Percentiles rank a stretch among this genome's conserved stretches.
phyloP scores from a whole-genome alignment of 305 asterid species.

The Fraxinus dipetala region DNA sequence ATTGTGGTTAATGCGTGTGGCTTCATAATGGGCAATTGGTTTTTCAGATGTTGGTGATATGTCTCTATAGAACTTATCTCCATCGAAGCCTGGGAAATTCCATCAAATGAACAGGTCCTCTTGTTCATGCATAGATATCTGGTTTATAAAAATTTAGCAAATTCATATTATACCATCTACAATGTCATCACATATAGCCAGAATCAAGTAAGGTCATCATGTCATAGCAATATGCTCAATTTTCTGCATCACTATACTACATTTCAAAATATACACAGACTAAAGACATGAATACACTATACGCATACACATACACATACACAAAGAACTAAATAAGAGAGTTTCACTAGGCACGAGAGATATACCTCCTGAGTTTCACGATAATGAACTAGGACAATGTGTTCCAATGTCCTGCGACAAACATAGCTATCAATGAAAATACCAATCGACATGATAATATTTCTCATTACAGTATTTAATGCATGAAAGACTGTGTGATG shows the following conservation, averaged over 20 bases:
- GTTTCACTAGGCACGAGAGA: slow-evolving; percentile 24
- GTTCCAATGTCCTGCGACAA: slow-evolving; percentile 78
- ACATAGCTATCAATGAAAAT: slow-evolving; percentile 14
- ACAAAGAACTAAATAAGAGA: neutral
- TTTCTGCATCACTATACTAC: neutral
- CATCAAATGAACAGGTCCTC: neutral
- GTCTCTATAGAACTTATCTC: neutral
- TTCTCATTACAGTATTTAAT: slow-evolving; percentile 13
- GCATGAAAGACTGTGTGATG: slow-evolving; percentile 15
- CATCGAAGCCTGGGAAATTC: neutral
- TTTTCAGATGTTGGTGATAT: neutral
- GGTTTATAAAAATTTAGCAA: neutral
- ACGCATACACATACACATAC: neutral
- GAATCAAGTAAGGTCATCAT: neutral
- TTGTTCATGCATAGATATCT: neutral
- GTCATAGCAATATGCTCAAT: neutral
- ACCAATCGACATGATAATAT: slow-evolving; percentile 6
- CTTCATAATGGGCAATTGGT: neutral
- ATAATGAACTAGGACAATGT: slow-evolving; percentile 94
- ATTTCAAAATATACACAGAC: neutral
- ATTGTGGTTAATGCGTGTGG: neutral
- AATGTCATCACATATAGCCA: neutral
- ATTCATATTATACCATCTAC: neutral
- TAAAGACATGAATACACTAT: neutral
- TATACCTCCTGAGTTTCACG: slow-evolving; percentile 97